phyloP scores from a whole-genome alignment of 345 rosid genomes.

The Cardamine occulta region DNA sequence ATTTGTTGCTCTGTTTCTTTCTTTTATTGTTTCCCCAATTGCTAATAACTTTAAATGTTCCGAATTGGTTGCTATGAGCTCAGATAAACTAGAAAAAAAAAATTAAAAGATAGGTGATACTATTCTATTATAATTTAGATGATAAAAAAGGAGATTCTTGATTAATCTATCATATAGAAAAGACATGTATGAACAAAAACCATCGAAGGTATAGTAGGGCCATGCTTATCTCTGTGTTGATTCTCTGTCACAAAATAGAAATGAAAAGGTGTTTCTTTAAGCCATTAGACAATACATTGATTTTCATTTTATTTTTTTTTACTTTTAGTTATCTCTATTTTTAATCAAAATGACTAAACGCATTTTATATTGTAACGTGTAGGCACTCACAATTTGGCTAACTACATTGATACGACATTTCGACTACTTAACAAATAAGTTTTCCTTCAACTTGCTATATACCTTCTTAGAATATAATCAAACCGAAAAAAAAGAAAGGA shows the following conservation, averaged over 20 bases:
- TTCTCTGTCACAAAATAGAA: conserved; percentile 37
- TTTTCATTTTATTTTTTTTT: background rate
- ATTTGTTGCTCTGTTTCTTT: conserved; percentile 1
- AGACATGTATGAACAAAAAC: conserved; percentile 36
- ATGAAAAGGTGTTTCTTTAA: conserved; percentile 20
- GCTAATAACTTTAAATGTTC: conserved; percentile 21
- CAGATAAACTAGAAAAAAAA: conserved; percentile 20
- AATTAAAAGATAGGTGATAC: background rate
- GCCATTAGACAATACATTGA: conserved; percentile 1
- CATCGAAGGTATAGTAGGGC: conserved; percentile 33
- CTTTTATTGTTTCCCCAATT: conserved; percentile 3
- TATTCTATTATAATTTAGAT: conserved; percentile 19
- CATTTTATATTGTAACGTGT: too few relatives aligned
- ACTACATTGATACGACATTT: conserved; percentile 33
- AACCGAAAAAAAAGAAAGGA: background rate
- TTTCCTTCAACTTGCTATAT: conserved; percentile 24
- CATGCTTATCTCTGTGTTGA: conserved; percentile 40
- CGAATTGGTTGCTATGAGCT: conserved; percentile 25
- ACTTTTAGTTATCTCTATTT: background rate
- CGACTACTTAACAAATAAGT: conserved; percentile 14
- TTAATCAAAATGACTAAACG: background rate
- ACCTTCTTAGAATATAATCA: conserved; percentile 12
- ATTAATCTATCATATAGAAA: conserved; percentile 1
- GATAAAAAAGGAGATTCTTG: conserved; percentile 21
- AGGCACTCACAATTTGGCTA: conserved; percentile 25